Percentiles rank a stretch among this genome's conserved stretches.
Evolutionary conservation across 257 asterid species (phyloP).

Genomic region (Galeopsis tetrahit): DNA sequence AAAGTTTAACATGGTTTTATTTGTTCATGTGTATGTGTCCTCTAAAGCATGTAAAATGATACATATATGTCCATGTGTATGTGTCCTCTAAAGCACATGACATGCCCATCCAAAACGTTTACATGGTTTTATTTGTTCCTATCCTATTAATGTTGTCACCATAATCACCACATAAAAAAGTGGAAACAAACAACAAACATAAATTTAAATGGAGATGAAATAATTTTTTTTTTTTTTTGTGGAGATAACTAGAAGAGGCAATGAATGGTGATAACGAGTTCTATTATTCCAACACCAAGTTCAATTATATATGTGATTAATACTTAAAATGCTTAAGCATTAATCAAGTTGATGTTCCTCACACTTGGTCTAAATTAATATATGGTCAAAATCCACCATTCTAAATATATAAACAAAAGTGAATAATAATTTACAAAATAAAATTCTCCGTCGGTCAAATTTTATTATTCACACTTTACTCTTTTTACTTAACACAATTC

Average conservation of each 20-base stretch:
- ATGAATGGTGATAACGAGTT: slow-evolving; percentile 36
- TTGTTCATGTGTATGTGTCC: slow-evolving; percentile 40
- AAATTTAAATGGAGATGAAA: background rate
- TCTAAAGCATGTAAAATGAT: slow-evolving; percentile 14
- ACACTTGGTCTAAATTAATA: slow-evolving; percentile 19
- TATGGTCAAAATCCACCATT: slow-evolving; percentile 43
- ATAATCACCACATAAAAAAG: slow-evolving; percentile 39
- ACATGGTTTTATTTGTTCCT: slow-evolving; percentile 44
- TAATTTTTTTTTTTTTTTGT: slow-evolving; percentile 30
- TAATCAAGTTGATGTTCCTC: slow-evolving; percentile 37
- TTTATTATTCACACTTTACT: too few species aligned
- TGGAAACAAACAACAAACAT: slow-evolving; percentile 23
- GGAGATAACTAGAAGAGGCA: slow-evolving; percentile 40
- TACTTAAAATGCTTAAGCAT: slow-evolving; percentile 27
- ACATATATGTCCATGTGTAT: slow-evolving; percentile 47
- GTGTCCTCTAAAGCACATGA: slow-evolving; percentile 44
- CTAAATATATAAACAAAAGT: slow-evolving; percentile 36
- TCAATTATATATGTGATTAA: slow-evolving; percentile 25
- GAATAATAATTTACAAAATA: too few species aligned
- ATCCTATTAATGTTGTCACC: slow-evolving; percentile 36
- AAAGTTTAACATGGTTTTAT: too few species aligned
- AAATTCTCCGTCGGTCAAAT: too few species aligned
- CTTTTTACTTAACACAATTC: too few species aligned
- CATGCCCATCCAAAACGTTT: slow-evolving; percentile 36
- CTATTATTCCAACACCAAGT: slow-evolving; percentile 32